A percentile compares a stretch with the other conserved stretches of the same genome.
These are phyloP conservation scores for Spergularia marina DNA, from an alignment of 148 eudicot species.

Conservation along the genomic window DNA sequence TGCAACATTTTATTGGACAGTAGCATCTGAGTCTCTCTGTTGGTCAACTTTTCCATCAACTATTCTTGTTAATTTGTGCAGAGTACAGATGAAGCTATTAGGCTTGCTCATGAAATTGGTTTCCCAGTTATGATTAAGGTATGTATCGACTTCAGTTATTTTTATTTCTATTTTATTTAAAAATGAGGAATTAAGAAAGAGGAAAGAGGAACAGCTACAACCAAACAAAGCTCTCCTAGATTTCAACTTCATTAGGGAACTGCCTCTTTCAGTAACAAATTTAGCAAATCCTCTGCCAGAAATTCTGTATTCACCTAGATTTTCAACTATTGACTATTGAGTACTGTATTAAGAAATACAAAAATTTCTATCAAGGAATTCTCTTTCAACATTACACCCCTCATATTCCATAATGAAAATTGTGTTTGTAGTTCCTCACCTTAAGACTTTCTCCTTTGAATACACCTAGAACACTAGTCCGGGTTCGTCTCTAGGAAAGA, in stretches of 20 bases:
- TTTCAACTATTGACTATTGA: background rate
- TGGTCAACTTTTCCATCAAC: conserved; percentile 10
- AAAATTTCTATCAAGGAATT: background rate
- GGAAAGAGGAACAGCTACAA: background rate
- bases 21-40: background rate
- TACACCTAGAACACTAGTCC: too few relatives aligned
- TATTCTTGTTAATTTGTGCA: conserved; percentile 17
- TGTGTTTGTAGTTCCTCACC: too few relatives aligned
- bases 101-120: conserved; percentile 81
- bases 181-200: background rate
- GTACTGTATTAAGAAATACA: background rate
- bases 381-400: too few relatives aligned
- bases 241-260: background rate
- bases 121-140: conserved; percentile 99
- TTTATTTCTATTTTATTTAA: background rate
- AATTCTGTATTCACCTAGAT: background rate
- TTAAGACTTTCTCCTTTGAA: too few relatives aligned
- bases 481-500: too few relatives aligned
- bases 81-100: conserved; percentile 90
- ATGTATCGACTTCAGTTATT: conserved; percentile 1
- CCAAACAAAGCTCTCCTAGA: background rate
- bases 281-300: background rate
- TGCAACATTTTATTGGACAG: background rate
- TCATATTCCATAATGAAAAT: too few relatives aligned
- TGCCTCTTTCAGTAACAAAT: background rate